phyloP scores from a whole-genome alignment of 2,329 filamentous ascomycete genomes.

The Fusarium hostae region DNA sequence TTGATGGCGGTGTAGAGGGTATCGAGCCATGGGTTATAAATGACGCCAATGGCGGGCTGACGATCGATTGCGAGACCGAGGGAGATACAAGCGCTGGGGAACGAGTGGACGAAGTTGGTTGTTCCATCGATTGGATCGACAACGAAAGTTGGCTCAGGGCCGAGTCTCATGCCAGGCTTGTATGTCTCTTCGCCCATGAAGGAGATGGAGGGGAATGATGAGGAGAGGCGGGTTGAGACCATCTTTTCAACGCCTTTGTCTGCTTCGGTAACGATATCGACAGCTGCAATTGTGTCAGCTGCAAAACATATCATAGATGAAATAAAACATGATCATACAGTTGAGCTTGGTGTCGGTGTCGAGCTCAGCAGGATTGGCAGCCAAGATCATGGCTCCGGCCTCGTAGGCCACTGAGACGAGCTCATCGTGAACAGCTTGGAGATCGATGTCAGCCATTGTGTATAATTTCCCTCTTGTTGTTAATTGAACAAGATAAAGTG shows the following conservation, averaged over 20 bases:
- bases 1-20: slow-evolving; percentile 75
- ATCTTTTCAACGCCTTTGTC: slow-evolving; percentile 74
- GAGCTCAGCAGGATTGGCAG: slow-evolving; percentile 68
- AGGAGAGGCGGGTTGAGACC: slow-evolving; percentile 63
- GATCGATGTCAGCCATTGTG: slow-evolving; percentile 66
- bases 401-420: slow-evolving; percentile 69
- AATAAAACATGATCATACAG: slow-evolving; percentile 56
- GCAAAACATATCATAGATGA: not conserved
- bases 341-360: slow-evolving; percentile 72
- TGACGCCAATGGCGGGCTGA: slow-evolving; percentile 74
- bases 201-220: slow-evolving; percentile 64
- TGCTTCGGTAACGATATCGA: slow-evolving; percentile 75
- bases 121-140: slow-evolving; percentile 85
- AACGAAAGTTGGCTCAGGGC: slow-evolving; percentile 77
- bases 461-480: not conserved
- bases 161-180: slow-evolving; percentile 71
- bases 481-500: not conserved
- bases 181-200: slow-evolving; percentile 85
- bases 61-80: slow-evolving; percentile 75
- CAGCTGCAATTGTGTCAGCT: slow-evolving; percentile 56
- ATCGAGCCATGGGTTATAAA: slow-evolving; percentile 82
- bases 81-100: slow-evolving; percentile 80
- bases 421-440: slow-evolving; percentile 70
- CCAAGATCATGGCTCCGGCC: slow-evolving; percentile 72
- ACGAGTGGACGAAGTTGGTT: slow-evolving; percentile 83